Conservation (phyloP, 805 yeast genomes). For the Pichia insulana region DNA sequence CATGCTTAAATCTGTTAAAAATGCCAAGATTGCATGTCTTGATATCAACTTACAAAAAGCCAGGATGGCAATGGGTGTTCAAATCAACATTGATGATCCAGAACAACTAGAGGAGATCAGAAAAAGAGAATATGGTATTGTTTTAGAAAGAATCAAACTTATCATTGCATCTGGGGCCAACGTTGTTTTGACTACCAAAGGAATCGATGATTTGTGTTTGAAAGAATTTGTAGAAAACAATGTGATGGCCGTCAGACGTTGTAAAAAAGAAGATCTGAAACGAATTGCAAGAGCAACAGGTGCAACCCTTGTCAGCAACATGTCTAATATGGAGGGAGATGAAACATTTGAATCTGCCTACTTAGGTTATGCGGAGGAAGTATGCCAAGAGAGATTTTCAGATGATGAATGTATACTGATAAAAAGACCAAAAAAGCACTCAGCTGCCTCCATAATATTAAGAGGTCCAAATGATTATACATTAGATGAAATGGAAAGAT, state of each 20-base stretch:
- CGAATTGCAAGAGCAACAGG: conserved; percentile 98
- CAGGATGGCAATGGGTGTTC: conserved; percentile 97
- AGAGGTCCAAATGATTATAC: conserved; percentile 96
- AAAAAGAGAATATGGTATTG: conserved; percentile 79
- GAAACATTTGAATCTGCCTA: conserved; percentile 81
- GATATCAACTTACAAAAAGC: conserved; percentile 94
- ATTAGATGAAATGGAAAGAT: conserved; percentile 97
- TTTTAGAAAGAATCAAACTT: conserved; percentile 73
- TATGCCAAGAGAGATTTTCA: conserved; percentile 79
- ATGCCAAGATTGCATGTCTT: conserved; percentile 78
- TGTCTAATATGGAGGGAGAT: conserved; percentile 94
- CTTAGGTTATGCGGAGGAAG: conserved; percentile 86
- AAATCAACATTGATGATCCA: conserved; percentile 93
- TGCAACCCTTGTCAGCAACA: conserved; percentile 76
- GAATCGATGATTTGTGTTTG: conserved; percentile 86
- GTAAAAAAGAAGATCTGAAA: conserved; percentile 92
- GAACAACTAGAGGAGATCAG: conserved; percentile 83
- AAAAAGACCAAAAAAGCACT: conserved; percentile 84
- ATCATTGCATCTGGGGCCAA: conserved; percentile 86
- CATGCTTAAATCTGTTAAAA: conserved; percentile 64
- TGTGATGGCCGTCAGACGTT: conserved; percentile 93
- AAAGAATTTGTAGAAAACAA: conserved; percentile 88
- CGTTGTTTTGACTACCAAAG: conserved; percentile 87
- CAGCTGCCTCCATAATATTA: conserved; percentile 82
- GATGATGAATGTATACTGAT: conserved; percentile 95